Percentiles rank a stretch among this genome's conserved stretches.
phyloP scores from a whole-genome alignment of 148 eudicot species.

The Rhododendron ovatum region DNA sequence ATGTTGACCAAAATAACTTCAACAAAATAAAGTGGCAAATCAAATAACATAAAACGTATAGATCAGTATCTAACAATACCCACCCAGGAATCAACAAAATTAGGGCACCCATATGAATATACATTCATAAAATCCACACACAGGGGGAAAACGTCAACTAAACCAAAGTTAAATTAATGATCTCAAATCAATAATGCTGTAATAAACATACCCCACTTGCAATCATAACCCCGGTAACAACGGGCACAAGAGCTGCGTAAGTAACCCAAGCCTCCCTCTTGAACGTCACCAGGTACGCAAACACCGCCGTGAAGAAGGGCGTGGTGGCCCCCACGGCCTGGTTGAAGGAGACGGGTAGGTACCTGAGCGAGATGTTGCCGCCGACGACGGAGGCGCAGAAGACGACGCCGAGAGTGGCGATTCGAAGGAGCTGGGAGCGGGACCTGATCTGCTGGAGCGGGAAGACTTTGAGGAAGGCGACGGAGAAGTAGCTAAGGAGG shows the following conservation, averaged over 20 bases:
- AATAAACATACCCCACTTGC: slow-evolving; percentile 79
- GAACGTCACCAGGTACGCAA: slow-evolving; percentile 76
- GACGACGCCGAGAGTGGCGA: slow-evolving; percentile 66
- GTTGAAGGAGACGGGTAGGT: slow-evolving; percentile 81
- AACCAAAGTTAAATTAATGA: not conserved
- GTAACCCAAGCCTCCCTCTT: slow-evolving; percentile 87
- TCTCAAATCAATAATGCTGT: not conserved
- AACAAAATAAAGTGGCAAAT: slow-evolving; percentile 3
- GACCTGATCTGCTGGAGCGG: slow-evolving; percentile 78
- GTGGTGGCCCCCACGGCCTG: slow-evolving; percentile 99
- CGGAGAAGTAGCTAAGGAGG: slow-evolving; percentile 73
- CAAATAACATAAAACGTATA: not conserved
- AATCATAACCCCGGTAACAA: slow-evolving; percentile 92
- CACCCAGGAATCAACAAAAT: slow-evolving; percentile 1
- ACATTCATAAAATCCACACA: not conserved
- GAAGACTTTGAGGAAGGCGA: slow-evolving; percentile 52
- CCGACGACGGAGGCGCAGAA: slow-evolving; percentile 97
- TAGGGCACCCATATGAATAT: not conserved
- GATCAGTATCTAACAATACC: slow-evolving; percentile 7
- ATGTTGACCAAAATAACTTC: not conserved
- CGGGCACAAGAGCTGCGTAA: slow-evolving; percentile 79
- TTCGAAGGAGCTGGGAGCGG: slow-evolving; percentile 54
- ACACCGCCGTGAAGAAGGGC: slow-evolving; percentile 92
- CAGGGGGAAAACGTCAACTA: not conserved
- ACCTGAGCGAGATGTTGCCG: slow-evolving; percentile 74